Evolutionary conservation across 169 alveolate species (phyloP), one percentile per base, ranked within the genome.

Genomic region (Babesia divergens): DNA sequence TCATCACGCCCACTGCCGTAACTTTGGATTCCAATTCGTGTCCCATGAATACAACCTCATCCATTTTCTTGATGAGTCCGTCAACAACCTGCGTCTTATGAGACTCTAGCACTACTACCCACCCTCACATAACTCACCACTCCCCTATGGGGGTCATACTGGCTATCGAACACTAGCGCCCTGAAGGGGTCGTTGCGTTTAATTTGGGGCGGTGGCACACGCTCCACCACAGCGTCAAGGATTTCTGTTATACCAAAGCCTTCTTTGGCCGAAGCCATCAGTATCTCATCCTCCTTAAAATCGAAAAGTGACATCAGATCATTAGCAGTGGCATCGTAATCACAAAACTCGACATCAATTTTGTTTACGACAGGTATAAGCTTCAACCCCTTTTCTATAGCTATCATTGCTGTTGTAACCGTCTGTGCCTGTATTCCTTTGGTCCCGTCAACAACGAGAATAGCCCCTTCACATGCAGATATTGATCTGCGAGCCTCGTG

Each of bases 351-450:
- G 64, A 94, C 62, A 70, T 96, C 99, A 26, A 94, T 92, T 85
- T 94, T 96, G 89, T 96, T 96, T 16, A 96, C 91, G 18, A 94
- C 95, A 0, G 98, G 98, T 31, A 96, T 93, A n/a, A 94, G 92
- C 72, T 91, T 90, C 65, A 94, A 66, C 31, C 90, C 90, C 42
- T 89, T 91, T 51, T 93, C 94, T 35, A 89, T 68, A 5, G 97
- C 96, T 70, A 91, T 76, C 37, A 90, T 75, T 51, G 91, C 91
- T 37, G 94, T 94, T 8, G 95, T 85, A 8, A 92, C 83, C 2
- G 98, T 97, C 86, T 97, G 96, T 18, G 98, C 96, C 59, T 95
- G 94, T 20, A 95, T 93, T n/a, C 97, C 97, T 87, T 93, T 91
- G 28, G 93, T 68, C 16, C 96, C 97, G 84, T 95, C 98, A 6